Percentiles rank a stretch among this genome's conserved stretches.
These are phyloP conservation scores for Boeremia exigua DNA, from an alignment of 2,329 filamentous ascomycete species.

Conservation along the genomic window DNA sequence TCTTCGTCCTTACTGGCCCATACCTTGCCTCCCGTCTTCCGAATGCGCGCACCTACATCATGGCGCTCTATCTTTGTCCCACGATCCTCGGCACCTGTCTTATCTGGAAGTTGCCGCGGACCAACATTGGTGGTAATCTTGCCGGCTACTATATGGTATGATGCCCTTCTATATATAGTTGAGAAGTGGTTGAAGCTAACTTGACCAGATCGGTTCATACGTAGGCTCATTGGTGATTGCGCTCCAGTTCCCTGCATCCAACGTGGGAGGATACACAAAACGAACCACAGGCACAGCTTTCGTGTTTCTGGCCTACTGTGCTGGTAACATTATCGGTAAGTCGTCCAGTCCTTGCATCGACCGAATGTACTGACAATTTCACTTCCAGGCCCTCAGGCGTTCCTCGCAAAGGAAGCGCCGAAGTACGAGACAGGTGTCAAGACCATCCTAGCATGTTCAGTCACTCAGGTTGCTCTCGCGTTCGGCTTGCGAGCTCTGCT, in stretches of 20 bases:
- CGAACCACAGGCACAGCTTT: constrained; percentile 55
- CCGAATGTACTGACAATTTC: too few relatives aligned
- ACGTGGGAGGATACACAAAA: constrained; percentile 46
- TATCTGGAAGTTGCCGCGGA: constrained; percentile 57
- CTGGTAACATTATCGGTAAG: constrained; percentile 53
- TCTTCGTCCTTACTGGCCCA: constrained; percentile 61
- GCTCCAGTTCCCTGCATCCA: constrained; percentile 59
- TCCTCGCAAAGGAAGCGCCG: constrained; percentile 54
- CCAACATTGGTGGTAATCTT: constrained; percentile 54
- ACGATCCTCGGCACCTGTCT: constrained; percentile 58
- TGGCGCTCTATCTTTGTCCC: constrained; percentile 59
- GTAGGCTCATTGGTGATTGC: constrained; percentile 61
- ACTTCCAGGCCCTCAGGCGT: constrained; percentile 48
- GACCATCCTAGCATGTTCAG: constrained; percentile 56
- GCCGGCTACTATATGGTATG: constrained; percentile 58
- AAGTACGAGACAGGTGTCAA: constrained; percentile 61
- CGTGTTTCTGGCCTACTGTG: constrained; percentile 55
- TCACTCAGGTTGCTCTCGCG: constrained; percentile 50
- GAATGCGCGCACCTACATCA: constrained; percentile 60
- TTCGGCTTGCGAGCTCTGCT: constrained; percentile 1
- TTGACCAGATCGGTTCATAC: constrained; percentile 45
- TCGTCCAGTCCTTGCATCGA: too few relatives aligned
- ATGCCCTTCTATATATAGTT: too few relatives aligned
- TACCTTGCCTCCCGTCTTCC: constrained; percentile 59
- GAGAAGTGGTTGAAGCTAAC: background rate